phyloP scores from a whole-genome alignment of 2,329 filamentous ascomycete genomes.

The Curvularia eragrostidis region DNA sequence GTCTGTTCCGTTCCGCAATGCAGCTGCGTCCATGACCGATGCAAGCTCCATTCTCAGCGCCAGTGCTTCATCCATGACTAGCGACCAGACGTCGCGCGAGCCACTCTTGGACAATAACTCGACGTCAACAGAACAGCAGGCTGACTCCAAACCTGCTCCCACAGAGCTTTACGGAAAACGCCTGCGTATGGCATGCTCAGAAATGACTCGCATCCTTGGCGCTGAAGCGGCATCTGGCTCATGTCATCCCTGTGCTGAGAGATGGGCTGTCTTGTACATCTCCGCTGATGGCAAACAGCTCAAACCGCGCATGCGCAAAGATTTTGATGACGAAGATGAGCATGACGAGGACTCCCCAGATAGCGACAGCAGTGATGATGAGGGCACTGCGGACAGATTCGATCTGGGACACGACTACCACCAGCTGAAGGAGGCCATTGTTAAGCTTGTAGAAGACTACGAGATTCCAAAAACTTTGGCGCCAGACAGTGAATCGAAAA shows the following conservation, averaged over 20 bases:
- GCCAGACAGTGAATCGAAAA: slow-evolving; percentile 64
- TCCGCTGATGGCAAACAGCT: slow-evolving; percentile 74
- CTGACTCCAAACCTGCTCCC: slow-evolving; percentile 58
- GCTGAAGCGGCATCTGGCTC: slow-evolving; percentile 69
- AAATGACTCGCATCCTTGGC: slow-evolving; percentile 72
- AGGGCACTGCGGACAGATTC: slow-evolving; percentile 52
- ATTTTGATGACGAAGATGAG: slow-evolving; percentile 68
- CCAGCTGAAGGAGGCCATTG: slow-evolving; percentile 78
- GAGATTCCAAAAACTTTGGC: slow-evolving; percentile 75
- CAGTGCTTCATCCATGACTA: slow-evolving; percentile 74
- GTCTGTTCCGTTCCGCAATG: slow-evolving; percentile 59
- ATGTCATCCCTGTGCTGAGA: slow-evolving; percentile 80
- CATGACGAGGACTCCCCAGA: slow-evolving; percentile 65
- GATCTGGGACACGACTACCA: slow-evolving; percentile 82
- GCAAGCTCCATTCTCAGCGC: slow-evolving; percentile 75
- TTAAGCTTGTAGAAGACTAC: slow-evolving; percentile 81
- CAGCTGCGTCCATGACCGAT: slow-evolving; percentile 62
- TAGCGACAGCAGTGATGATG: slow-evolving; percentile 57
- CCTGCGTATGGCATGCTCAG: slow-evolving; percentile 71
- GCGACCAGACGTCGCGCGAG: slow-evolving; percentile 73
- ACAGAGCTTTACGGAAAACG: slow-evolving; percentile 55
- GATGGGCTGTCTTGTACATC: slow-evolving; percentile 83
- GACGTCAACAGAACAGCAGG: slow-evolving; percentile 33
- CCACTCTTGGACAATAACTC: slow-evolving; percentile 61
- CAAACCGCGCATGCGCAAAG: slow-evolving; percentile 75